Percentiles rank a stretch among this genome's conserved stretches.
These are phyloP conservation scores for Tephrocybe rancida DNA, from an alignment of 768 basidiomycete species.

Conservation along the genomic window DNA sequence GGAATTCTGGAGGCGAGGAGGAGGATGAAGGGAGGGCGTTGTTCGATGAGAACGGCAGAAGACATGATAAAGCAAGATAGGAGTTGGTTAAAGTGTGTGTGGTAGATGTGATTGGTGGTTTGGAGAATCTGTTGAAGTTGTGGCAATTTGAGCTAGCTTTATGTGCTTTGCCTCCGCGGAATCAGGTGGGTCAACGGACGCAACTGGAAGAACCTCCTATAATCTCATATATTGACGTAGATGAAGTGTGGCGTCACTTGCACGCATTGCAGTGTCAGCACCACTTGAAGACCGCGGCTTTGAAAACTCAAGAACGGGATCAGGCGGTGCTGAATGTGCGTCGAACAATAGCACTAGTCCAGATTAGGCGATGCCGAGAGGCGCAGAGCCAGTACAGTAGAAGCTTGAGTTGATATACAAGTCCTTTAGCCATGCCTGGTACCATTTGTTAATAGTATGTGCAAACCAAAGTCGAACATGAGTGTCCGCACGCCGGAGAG, in stretches of 20 bases:
- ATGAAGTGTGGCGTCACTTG: background rate
- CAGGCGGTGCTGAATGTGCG: too few relatives aligned
- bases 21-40: conserved; percentile 2
- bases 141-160: background rate
- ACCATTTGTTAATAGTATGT: too few relatives aligned
- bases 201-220: background rate
- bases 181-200: background rate
- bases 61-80: background rate
- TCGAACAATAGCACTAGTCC: too few relatives aligned
- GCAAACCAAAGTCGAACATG: too few relatives aligned
- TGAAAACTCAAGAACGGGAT: background rate
- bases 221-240: background rate
- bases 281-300: background rate
- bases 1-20: background rate
- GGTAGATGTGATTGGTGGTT: background rate
- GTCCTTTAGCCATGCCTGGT: too few relatives aligned
- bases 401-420: too few relatives aligned
- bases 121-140: background rate
- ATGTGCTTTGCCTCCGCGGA: background rate
- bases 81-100: background rate
- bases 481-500: too few relatives aligned
- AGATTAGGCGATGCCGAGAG: too few relatives aligned
- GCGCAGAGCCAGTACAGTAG: too few relatives aligned
- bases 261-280: background rate
- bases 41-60: background rate